phyloP scores from a whole-genome alignment of 805 yeast species.

The Scheffersomyces spartinae region DNA sequence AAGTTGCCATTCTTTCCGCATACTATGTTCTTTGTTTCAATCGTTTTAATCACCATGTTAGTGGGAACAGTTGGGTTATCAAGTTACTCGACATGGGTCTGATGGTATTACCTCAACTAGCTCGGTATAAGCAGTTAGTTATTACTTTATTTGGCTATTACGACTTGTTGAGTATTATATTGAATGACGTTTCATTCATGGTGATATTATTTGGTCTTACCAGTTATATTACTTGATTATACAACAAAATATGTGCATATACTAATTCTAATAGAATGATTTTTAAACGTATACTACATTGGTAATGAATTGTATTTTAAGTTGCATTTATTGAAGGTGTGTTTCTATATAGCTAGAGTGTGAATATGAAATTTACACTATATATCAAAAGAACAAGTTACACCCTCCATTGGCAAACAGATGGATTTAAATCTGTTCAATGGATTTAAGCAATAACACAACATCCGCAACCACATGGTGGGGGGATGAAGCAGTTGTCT shows the following conservation, averaged over 20 bases:
- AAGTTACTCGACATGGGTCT: constrained; percentile 20
- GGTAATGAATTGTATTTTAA: too few species aligned
- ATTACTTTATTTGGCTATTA: constrained; percentile 20
- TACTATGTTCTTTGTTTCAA: constrained; percentile 19
- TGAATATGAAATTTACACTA: constrained; percentile 2
- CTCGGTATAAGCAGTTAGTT: constrained; percentile 16
- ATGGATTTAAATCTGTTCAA: too few species aligned
- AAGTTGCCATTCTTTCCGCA: constrained; percentile 20
- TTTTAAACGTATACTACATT: too few species aligned
- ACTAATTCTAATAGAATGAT: too few species aligned
- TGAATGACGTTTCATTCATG: constrained; percentile 25
- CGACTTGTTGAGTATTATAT: constrained; percentile 22
- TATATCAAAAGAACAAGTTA: constrained; percentile 2
- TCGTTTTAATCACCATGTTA: constrained; percentile 12
- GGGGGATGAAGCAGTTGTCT: too few species aligned
- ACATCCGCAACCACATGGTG: too few species aligned
- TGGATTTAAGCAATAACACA: too few species aligned
- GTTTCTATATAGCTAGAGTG: too few species aligned
- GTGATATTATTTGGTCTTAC: constrained; percentile 27
- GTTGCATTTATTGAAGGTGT: too few species aligned
- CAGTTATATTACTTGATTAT: too few species aligned
- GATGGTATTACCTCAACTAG: constrained; percentile 22
- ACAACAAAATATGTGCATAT: too few species aligned
- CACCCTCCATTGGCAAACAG: constrained; percentile 1
- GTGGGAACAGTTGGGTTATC: constrained; percentile 15